These are phyloP conservation scores for Cryptosporidium sp. DNA, from an alignment of 169 alveolate genomes.

Conservation along the genomic window DNA sequence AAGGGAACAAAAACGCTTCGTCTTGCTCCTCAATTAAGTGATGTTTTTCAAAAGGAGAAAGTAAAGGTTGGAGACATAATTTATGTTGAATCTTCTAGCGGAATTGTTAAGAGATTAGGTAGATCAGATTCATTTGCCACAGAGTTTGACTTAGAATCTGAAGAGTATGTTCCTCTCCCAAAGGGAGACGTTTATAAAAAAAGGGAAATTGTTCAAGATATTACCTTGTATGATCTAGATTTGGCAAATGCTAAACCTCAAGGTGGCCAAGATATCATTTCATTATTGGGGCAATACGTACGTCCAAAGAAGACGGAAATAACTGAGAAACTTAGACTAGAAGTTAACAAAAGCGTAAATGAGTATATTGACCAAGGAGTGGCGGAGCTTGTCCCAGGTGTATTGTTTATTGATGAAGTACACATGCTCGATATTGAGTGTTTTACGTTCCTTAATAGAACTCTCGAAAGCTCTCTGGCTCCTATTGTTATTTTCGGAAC, in stretches of 20 bases:
- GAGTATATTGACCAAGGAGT: slow-evolving; percentile 97
- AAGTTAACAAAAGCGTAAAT: slow-evolving; percentile 98
- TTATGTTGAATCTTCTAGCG: slow-evolving; percentile 97
- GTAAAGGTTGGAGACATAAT: slow-evolving; percentile 97
- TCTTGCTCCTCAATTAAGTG: slow-evolving; percentile 97
- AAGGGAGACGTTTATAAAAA: slow-evolving; percentile 99
- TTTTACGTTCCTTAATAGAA: slow-evolving; percentile 98
- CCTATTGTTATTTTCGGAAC: slow-evolving; percentile 99
- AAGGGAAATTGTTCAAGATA: slow-evolving; percentile 98
- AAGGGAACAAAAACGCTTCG: slow-evolving; percentile 98
- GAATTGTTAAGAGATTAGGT: slow-evolving; percentile 98
- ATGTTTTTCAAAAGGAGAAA: slow-evolving; percentile 96
- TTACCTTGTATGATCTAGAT: slow-evolving; percentile 99
- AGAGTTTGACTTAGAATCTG: slow-evolving; percentile 99
- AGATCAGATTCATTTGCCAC: slow-evolving; percentile 97
- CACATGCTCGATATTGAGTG: slow-evolving; percentile 99
- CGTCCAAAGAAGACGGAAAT: slow-evolving; percentile 99
- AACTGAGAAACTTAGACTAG: slow-evolving; percentile 98
- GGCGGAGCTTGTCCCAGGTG: slow-evolving; percentile 99
- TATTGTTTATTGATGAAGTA: slow-evolving; percentile 99
- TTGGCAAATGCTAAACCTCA: slow-evolving; percentile 98
- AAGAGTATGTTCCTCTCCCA: slow-evolving; percentile 99
- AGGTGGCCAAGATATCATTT: slow-evolving; percentile 97
- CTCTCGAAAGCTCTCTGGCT: slow-evolving; percentile 96
- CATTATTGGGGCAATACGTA: slow-evolving; percentile 96